Percentiles rank a stretch among this genome's conserved stretches.
Conservation (phyloP, 768 basidiomycete species). For the Amanita brunnescens region DNA sequence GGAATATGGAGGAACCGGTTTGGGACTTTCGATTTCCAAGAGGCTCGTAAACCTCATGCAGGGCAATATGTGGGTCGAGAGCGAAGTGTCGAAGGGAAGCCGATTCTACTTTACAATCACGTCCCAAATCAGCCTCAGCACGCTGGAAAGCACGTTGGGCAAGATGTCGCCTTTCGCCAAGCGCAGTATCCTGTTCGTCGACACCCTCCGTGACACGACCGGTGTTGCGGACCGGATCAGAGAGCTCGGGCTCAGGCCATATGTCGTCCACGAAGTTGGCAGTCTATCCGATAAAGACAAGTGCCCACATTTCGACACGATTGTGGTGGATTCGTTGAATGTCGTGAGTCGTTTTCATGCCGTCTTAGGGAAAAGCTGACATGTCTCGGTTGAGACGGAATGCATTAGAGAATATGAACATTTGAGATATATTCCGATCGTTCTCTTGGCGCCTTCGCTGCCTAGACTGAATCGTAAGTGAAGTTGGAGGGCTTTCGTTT, state of each 20-base stretch:
- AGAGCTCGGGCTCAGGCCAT: slow-evolving; percentile 72
- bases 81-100: slow-evolving; percentile 85
- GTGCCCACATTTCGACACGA: slow-evolving; percentile 87
- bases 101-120: slow-evolving; percentile 97
- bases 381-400: slow-evolving; percentile 54
- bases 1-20: slow-evolving; percentile 97
- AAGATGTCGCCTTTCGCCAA: slow-evolving; percentile 86
- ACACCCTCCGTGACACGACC: slow-evolving; percentile 70
- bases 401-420: slow-evolving; percentile 87
- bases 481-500: slow-evolving; percentile 5
- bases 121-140: slow-evolving; percentile 69
- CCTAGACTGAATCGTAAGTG: slow-evolving; percentile 65
- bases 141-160: slow-evolving; percentile 59
- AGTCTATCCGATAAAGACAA: slow-evolving; percentile 76
- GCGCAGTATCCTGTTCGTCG: slow-evolving; percentile 86
- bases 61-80: slow-evolving; percentile 98
- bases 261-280: slow-evolving; percentile 68
- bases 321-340: slow-evolving; percentile 83
- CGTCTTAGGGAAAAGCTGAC: not conserved
- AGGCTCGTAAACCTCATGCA: slow-evolving; percentile 96
- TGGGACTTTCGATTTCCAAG: slow-evolving; percentile 96
- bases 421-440: slow-evolving; percentile 92
- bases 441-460: slow-evolving; percentile 75
- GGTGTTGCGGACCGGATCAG: slow-evolving; percentile 69
- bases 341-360: slow-evolving; percentile 46